Evolutionary conservation across 1,139 yeast genomes (phyloP).

Genomic region (Pichia sp.): DNA sequence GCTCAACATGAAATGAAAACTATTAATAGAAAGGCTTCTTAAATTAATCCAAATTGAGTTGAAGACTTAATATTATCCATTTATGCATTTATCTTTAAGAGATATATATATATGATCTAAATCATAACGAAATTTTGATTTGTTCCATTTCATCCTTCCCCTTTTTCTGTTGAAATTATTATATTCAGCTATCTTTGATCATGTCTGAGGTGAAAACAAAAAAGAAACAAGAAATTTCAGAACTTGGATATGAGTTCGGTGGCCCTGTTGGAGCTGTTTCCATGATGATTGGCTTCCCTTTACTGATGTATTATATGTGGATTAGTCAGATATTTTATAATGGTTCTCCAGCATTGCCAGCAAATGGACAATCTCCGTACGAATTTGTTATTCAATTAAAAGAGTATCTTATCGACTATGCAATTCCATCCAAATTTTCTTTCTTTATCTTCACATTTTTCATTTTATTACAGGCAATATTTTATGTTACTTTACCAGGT

Average conservation of each 20-base stretch:
- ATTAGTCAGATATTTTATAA: conserved; percentile 73
- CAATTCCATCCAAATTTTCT: conserved; percentile 61
- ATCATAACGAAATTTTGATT: no score
- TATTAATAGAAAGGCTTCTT: no score
- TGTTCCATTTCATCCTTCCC: neutral
- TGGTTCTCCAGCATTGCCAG: conserved; percentile 69
- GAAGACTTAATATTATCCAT: no score
- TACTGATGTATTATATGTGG: conserved; percentile 96
- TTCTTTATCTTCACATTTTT: conserved; percentile 69
- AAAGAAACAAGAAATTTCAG: conserved; percentile 12
- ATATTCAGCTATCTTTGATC: neutral
- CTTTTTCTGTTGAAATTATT: neutral
- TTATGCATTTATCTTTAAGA: no score
- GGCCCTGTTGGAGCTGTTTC: conserved; percentile 88
- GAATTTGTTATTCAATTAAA: conserved; percentile 47
- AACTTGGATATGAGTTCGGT: conserved; percentile 77
- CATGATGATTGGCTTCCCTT: conserved; percentile 92
- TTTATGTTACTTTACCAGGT: conserved; percentile 89
- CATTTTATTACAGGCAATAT: conserved; percentile 60
- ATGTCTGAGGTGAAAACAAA: neutral
- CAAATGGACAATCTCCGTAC: conserved; percentile 48
- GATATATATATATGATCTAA: no score
- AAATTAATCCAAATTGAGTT: no score
- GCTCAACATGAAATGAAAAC: no score
- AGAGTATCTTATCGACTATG: conserved; percentile 46